Evolutionary conservation across 768 basidiomycete genomes (phyloP), one percentile per base, ranked within the genome.

Genomic region (Amanita thiersii): DNA sequence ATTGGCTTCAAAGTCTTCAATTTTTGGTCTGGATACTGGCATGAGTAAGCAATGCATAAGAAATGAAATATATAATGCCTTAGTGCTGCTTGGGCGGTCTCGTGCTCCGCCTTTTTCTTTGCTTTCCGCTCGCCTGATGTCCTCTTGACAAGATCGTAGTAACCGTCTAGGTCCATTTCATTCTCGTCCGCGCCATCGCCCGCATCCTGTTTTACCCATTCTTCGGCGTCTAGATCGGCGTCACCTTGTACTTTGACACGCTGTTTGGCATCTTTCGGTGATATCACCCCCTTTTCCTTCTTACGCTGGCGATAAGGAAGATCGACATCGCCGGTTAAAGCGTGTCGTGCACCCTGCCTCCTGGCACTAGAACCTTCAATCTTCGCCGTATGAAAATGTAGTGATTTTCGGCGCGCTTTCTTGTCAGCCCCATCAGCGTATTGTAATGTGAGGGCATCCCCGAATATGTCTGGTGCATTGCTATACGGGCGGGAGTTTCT

Each of bases 311-410:
- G 73, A 53, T 93, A 89, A 12, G 96, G 96, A 35, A 98, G 70
- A 55, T 99, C 96, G 53, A 97, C 94, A 56, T 99, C 96, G 12
- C 96, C 96, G 21, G 87, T 85, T 39, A 79, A 57, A 18, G 72
- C 73, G 47, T 65, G 71, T 44, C 87, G 70, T 4, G 89, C 90
- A 20, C 76, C 77, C 43, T 79, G 75, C 40, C 93, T 73, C 46
- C 86, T 70, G 8, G 82, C 78, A 40, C 79, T 75, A 4, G 88
- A 76, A 44, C 81, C 80, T 56, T 88, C 88, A 52, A 99, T 93
- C 56, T 84, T 86, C 40, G 87, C 76, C 3, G 90, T 91, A 61
- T 98, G 88, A 78, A 98, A 99, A 25, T 86, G 81, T 23, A 98
- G 73, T 5, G 86, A 77, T 50, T 84, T 85, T 50, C 79, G 83